Percentiles rank a stretch among this genome's conserved stretches.
These are phyloP conservation scores for Colletotrichum scovillei DNA, from an alignment of 2,329 filamentous ascomycete genomes.

Conservation along the genomic window DNA sequence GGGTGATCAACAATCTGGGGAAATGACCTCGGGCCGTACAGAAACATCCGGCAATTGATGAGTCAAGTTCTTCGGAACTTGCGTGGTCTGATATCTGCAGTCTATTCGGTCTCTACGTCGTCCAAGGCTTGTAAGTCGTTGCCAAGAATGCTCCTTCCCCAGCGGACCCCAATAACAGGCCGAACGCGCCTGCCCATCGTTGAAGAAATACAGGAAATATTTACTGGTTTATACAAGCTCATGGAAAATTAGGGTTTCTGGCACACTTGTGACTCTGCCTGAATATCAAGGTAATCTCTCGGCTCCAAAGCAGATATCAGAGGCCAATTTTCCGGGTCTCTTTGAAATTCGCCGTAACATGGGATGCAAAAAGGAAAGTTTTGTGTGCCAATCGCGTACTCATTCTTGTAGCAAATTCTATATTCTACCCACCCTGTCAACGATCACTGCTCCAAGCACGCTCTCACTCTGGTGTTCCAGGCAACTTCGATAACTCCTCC, in stretches of 20 bases:
- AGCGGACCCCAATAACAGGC: neutral
- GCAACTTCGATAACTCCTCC: neutral
- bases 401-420: neutral
- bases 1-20: neutral
- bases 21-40: neutral
- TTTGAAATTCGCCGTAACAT: no score
- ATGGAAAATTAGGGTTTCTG: neutral
- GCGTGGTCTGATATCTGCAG: neutral
- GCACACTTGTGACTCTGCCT: neutral
- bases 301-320: neutral
- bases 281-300: neutral
- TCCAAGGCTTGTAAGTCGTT: neutral
- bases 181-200: neutral
- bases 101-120: neutral
- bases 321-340: neutral
- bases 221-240: neutral
- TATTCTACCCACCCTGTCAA: neutral
- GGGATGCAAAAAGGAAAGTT: neutral
- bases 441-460: neutral
- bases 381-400: neutral
- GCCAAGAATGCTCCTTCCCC: neutral
- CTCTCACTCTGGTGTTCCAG: neutral
- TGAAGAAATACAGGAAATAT: neutral
- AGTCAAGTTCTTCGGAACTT: neutral
- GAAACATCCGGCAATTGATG: neutral